Evolutionary conservation across 768 basidiomycete species (phyloP).

Genomic region (Suillus fuscotomentosus): DNA sequence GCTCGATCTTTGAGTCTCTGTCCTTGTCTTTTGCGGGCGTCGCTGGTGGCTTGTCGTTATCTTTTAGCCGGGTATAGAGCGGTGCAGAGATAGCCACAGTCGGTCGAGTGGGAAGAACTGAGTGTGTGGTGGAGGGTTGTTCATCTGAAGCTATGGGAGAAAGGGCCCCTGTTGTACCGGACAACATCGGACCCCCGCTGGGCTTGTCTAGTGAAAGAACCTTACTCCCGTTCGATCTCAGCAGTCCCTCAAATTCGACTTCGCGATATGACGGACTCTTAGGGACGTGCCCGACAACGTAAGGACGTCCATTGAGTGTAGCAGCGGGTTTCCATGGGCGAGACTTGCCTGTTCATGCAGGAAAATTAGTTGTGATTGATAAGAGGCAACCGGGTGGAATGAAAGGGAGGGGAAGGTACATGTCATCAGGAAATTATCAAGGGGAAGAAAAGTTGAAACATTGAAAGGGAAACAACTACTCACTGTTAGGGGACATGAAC

Average conservation of each 20-base stretch:
- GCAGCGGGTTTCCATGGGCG: conserved; percentile 78
- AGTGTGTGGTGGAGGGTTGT: conserved; percentile 1
- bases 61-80: conserved; percentile 1
- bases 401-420: background rate
- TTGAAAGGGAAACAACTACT: conserved; percentile 1
- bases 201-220: conserved; percentile 32
- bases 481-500: conserved; percentile 46
- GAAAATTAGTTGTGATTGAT: background rate
- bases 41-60: conserved; percentile 11
- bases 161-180: conserved; percentile 15
- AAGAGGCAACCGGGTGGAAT: background rate
- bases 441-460: conserved; percentile 27
- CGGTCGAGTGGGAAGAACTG: conserved; percentile 27
- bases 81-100: conserved; percentile 24
- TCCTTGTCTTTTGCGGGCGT: conserved; percentile 15
- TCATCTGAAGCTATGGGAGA: conserved; percentile 15
- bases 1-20: conserved; percentile 15
- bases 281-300: conserved; percentile 60
- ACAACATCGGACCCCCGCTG: background rate
- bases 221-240: conserved; percentile 54
- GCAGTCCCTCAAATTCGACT: conserved; percentile 76
- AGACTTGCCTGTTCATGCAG: conserved; percentile 21
- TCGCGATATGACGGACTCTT: conserved; percentile 54
- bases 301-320: conserved; percentile 79
- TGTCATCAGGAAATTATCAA: background rate